These are phyloP conservation scores for Penicillium olsonii DNA, from an alignment of 2,329 filamentous ascomycete species.

Conservation along the genomic window DNA sequence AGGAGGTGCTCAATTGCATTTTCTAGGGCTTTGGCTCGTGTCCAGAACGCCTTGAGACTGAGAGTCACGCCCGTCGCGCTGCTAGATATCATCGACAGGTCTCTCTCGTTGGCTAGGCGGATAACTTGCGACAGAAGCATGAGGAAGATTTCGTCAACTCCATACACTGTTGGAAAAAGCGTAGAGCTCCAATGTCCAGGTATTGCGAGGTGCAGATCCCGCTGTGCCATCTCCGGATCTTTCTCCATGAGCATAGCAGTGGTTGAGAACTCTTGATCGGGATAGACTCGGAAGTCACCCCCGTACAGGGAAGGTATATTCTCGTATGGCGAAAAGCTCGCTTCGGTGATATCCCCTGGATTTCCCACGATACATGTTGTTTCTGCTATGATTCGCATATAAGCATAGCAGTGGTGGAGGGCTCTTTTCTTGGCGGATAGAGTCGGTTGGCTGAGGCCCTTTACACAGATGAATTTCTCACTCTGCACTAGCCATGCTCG, in stretches of 20 bases:
- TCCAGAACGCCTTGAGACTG: slow-evolving; percentile 16
- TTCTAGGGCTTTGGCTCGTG: slow-evolving; percentile 16
- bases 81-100: slow-evolving; percentile 11
- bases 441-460: slow-evolving; percentile 12
- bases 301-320: not conserved
- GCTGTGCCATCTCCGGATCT: slow-evolving; percentile 17
- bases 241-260: slow-evolving; percentile 20
- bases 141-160: slow-evolving; percentile 18
- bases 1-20: slow-evolving; percentile 14
- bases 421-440: slow-evolving; percentile 18
- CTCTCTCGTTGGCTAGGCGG: slow-evolving; percentile 20
- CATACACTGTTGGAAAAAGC: slow-evolving; percentile 20
- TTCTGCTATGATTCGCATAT: slow-evolving; percentile 24
- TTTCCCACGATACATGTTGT: slow-evolving; percentile 15
- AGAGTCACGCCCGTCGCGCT: not conserved
- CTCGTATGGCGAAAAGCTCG: not conserved
- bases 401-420: slow-evolving; percentile 22
- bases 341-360: not conserved
- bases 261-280: slow-evolving; percentile 10
- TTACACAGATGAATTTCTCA: slow-evolving; percentile 16
- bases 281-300: slow-evolving; percentile 13
- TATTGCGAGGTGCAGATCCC: slow-evolving; percentile 22
- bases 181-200: slow-evolving; percentile 20
- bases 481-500: slow-evolving; percentile 16
- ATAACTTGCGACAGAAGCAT: slow-evolving; percentile 22